These are phyloP conservation scores for Malus hybrid DNA, from an alignment of 331 rosid genomes.

Conservation along the genomic window DNA sequence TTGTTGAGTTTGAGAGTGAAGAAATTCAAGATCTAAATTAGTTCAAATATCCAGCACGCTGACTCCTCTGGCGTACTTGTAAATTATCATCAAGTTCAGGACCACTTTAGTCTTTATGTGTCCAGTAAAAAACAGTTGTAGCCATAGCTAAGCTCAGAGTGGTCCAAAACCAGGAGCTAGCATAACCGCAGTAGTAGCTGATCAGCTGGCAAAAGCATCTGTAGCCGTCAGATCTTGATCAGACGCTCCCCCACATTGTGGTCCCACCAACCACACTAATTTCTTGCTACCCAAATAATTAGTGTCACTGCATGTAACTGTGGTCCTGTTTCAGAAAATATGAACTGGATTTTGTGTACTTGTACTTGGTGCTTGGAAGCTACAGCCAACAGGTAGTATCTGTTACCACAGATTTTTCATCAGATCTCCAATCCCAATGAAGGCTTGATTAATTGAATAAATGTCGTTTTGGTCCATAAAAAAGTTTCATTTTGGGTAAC, in stretches of 20 bases:
- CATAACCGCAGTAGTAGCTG: background rate
- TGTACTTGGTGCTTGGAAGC: background rate
- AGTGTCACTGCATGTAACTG: background rate
- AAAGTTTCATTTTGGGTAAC: too few species aligned
- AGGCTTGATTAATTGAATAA: background rate
- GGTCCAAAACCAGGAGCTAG: background rate
- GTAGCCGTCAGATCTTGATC: background rate
- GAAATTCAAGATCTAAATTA: background rate
- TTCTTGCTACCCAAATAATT: background rate
- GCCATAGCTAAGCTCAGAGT: background rate
- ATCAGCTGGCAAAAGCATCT: background rate
- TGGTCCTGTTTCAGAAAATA: background rate
- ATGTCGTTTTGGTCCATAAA: too few species aligned
- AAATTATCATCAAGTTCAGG: background rate
- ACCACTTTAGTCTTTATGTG: background rate
- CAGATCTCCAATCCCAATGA: conserved; percentile 14
- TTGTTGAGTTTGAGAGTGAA: background rate
- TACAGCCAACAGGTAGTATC: conserved; percentile 4
- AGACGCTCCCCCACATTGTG: background rate
- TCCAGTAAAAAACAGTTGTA: background rate
- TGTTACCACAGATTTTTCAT: conserved; percentile 13
- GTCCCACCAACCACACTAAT: background rate
- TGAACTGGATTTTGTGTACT: background rate
- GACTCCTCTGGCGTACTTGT: too few species aligned
- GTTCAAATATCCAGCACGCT: background rate